These are phyloP conservation scores for Cyberlindnera euphorbiiphila DNA, from an alignment of 805 yeast genomes.

Conservation along the genomic window DNA sequence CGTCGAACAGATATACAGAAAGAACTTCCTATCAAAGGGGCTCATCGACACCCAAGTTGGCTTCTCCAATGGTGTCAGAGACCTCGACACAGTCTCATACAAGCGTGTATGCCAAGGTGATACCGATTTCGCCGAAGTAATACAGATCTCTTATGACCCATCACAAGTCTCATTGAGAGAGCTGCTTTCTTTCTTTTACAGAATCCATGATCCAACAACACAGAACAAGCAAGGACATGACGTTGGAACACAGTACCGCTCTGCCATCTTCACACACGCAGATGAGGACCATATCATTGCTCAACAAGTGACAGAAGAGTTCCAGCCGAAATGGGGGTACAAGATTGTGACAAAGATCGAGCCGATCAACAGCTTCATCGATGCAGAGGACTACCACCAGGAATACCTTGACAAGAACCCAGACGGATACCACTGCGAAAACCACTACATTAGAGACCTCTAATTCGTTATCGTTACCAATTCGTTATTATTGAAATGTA, in stretches of 20 bases:
- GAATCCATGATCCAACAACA: slow-evolving; percentile 93
- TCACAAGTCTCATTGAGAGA: slow-evolving; percentile 51
- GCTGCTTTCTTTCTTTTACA: slow-evolving; percentile 77
- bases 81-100: slow-evolving; percentile 48
- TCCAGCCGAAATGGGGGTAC: slow-evolving; percentile 69
- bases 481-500: too few relatives aligned
- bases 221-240: slow-evolving; percentile 83
- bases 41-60: slow-evolving; percentile 81
- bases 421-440: slow-evolving; percentile 83
- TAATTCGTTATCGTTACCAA: too few relatives aligned
- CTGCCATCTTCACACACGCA: slow-evolving; percentile 66
- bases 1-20: slow-evolving; percentile 76
- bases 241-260: slow-evolving; percentile 83
- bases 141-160: slow-evolving; percentile 84
- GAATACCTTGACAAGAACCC: slow-evolving; percentile 76
- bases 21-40: slow-evolving; percentile 61
- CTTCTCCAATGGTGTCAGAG: slow-evolving; percentile 71
- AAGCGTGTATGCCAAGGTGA: slow-evolving; percentile 68
- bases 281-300: slow-evolving; percentile 45
- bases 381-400: slow-evolving; percentile 97
- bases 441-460: slow-evolving; percentile 68
- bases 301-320: slow-evolving; percentile 40
- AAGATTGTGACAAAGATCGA: slow-evolving; percentile 67
- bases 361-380: slow-evolving; percentile 69
- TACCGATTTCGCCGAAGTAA: slow-evolving; percentile 75